Base-by-base conservation (phyloP, 495 filamentous ascomycete genomes). In the Achaetomiella virescens region DNA sequence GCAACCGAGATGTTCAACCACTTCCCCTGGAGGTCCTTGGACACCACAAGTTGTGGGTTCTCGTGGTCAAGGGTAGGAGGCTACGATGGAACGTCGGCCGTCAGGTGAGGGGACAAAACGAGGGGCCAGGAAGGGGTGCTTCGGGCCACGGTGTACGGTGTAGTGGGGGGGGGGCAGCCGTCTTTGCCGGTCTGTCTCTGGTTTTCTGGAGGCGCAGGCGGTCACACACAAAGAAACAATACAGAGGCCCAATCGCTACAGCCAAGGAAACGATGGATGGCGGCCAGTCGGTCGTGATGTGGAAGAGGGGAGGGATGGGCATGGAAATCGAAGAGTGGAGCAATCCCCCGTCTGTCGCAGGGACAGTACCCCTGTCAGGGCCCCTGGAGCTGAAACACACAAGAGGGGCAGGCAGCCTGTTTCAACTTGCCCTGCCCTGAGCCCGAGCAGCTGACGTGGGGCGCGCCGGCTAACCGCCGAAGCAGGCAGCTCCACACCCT, bases 1-100 rank as follows among this genome's bases (percentile, higher is more conserved):
- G 27, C 27, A 31, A 15, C 14, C 12, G 37, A 40, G 37, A 40
- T 15, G 37, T 40, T 40, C 27, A 31, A 31, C 5, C 27, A 5
- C 9, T 31, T 31, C 27, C 27, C 27, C 27, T 9, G 27, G 9
- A 4, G 9, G 9, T 31, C 9, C 9, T 31, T 31, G 27, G 9
- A 31, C 5, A 5, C 4, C 27, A n/a, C 37, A 54, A 15, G 52
- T n/a, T 41, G n/a, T n/a, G 22, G 25, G 29, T 9, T 46, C 41
- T 27, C 20, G 11, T 29, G 11, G 22, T 24, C 40, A 52, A 40
- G 47, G 55, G 38, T 45, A 36, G 33, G 54, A 57, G 36, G 25
- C 25, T 27, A 40, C 33, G 49, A 42, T 58, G 56, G 49, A 58
- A 58, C 54, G 43, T 52, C 35, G 38, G 11, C 2, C 22, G 42